Evolutionary conservation across 2,329 filamentous ascomycete genomes (phyloP), one percentile per base, ranked within the genome.

Genomic region (Claviceps monticola): DNA sequence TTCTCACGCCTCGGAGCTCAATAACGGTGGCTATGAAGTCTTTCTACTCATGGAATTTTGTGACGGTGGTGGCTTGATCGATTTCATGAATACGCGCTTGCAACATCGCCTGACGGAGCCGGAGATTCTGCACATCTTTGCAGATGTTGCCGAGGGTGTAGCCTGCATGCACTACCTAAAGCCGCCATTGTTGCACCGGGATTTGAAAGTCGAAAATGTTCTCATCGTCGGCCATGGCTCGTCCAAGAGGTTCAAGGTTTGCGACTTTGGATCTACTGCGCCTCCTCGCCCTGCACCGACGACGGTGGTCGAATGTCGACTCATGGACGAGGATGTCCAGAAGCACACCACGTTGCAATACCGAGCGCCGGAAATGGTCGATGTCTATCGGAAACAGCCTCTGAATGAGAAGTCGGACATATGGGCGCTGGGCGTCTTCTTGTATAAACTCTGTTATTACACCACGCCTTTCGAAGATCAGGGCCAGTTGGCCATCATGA

Each of bases 401-500:
- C 95, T 98, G 63, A 88, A 98, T 64, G 93, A 98, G 71, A 98
- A 98, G 72, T 94, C 90, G 48, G 93, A 98, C 67, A 96, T 98
- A 34, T 98, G 90, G 93, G 93, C 93, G 1, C 71, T 98, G 55
- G 93, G 93, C 5, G 93, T 98, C 43, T 72, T 98, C 53, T 71
- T 98, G 51, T 98, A 98, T 74, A 98, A 98, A 74, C 76, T 98
- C 55, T 98, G 93, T 73, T 98, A 97, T 69, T 98, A 98, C 69
- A 98, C 93, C 1, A 98, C 93, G 5, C 93, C 93, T 0, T 98
- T 98, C 61, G 93, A 98, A 69, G 91, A 97, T 57, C 89, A 95
- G 63, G 93, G 93, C 26, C 91, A 96, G 71, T 86, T 97, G 73
- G 93, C 93, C 13, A 98, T 98, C 57, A 72, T 98, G 55, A 97